Base-by-base conservation (phyloP, 345 rosid species). In the Brassica incana region DNA sequence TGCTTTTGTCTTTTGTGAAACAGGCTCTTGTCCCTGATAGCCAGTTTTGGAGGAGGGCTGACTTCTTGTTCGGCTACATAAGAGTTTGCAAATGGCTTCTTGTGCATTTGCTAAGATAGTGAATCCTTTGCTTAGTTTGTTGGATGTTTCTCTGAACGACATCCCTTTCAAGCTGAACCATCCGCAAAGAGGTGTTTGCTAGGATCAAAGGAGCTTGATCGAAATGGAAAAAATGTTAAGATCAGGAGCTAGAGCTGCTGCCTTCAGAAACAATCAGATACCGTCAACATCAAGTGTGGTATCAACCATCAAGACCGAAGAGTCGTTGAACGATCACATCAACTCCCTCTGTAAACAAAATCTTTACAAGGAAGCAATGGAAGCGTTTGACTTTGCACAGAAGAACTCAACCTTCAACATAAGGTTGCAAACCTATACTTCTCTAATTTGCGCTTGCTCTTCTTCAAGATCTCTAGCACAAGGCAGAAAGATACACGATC, bases 401-500 rank as follows among this genome's bases (percentile, higher is more conserved):
- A 84, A 61, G 74, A 77, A 67, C 35, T 73, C 89, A 23, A 70
- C 27, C 43, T 80, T 74, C 74, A 40, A 43, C 48, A 76, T 89
- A 66, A 75, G 71, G 29, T 70, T 80, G 20, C 75, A 80, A 23
- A 81, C 88, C 4, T 89, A 82, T 15, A 78, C 79, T 14, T 75
- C 73, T 33, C 75, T 89, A 66, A 80, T 89, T 30, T 81, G 84
- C 59, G 87, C 86, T 29, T 87, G 90, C 69, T 80, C 89, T 62
- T 75, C 85, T 11, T 73, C 82, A 56, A 84, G 84, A 58, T 86
- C 86, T 77, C 72, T 87, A 62, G 65, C 82, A 36, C 74, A 82
- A 15, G 97, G 95, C 59, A 87, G 86, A 43, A 84, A 75, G 80
- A 83, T 91, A 71, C 95, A 91, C 59, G 71, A 80, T 81, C 89